phyloP scores from a whole-genome alignment of 2,329 filamentous ascomycete genomes.

The Fusarium hostae region DNA sequence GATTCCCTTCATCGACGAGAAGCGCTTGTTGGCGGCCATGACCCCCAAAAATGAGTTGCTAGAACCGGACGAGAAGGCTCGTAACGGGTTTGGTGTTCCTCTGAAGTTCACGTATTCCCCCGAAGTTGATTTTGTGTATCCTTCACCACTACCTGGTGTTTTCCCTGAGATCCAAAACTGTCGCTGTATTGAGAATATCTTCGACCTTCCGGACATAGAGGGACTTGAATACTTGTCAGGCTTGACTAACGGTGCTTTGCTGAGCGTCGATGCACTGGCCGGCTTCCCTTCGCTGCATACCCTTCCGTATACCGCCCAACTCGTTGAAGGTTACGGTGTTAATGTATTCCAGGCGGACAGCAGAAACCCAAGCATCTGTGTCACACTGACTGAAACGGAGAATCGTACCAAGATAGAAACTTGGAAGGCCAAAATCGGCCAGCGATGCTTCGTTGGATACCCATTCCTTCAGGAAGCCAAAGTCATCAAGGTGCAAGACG shows the following conservation, averaged over 20 bases:
- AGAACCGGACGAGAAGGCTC: conserved; percentile 78
- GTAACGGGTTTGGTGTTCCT: conserved; percentile 92
- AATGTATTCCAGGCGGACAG: conserved; percentile 97
- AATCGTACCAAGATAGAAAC: conserved; percentile 74
- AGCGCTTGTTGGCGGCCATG: conserved; percentile 86
- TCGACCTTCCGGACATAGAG: conserved; percentile 91
- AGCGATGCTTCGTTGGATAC: conserved; percentile 90
- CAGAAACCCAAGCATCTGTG: conserved; percentile 94
- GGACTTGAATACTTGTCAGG: conserved; percentile 87
- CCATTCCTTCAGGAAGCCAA: conserved; percentile 96
- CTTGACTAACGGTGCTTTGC: conserved; percentile 82
- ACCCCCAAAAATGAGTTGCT: conserved; percentile 81
- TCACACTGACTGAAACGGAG: conserved; percentile 83
- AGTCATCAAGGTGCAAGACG: conserved; percentile 88
- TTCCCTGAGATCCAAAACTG: conserved; percentile 91
- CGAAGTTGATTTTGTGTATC: conserved; percentile 82
- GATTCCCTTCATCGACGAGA: conserved; percentile 97
- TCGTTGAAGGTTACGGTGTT: conserved; percentile 81
- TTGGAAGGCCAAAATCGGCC: conserved; percentile 83
- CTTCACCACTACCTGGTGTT: conserved; percentile 86
- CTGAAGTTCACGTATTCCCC: conserved; percentile 91
- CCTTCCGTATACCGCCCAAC: conserved; percentile 80
- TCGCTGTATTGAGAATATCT: conserved; percentile 94
- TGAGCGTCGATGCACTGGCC: conserved; percentile 85
- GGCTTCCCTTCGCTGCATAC: conserved; percentile 93